Evolutionary conservation across 2,329 filamentous ascomycete species (phyloP).

Genomic region (Periconia sp.): DNA sequence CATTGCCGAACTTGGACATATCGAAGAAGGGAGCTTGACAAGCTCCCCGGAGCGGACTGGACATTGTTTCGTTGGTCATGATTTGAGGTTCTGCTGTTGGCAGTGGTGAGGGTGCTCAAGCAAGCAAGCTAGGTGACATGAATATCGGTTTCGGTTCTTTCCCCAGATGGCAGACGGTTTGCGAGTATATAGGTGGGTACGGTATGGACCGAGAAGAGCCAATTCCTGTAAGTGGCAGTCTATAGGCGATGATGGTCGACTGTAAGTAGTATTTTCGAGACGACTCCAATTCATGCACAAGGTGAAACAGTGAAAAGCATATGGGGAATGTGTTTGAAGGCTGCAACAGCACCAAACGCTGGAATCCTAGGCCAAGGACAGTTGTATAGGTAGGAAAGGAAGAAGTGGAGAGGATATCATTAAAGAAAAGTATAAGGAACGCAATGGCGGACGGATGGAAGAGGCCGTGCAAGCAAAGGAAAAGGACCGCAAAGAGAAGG

Average conservation of each 20-base stretch:
- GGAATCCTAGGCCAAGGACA: not conserved
- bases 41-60: slow-evolving; percentile 45
- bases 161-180: not conserved
- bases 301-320: slow-evolving; percentile 28
- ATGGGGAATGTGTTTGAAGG: slow-evolving; percentile 15
- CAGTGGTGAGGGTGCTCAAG: not conserved
- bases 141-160: slow-evolving; percentile 1
- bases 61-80: slow-evolving; percentile 34
- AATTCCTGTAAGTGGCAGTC: too few species aligned
- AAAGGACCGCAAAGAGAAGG: slow-evolving; percentile 25
- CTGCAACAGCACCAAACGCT: slow-evolving; percentile 12
- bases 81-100: slow-evolving; percentile 9
- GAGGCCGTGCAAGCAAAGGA: slow-evolving; percentile 22
- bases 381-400: not conserved
- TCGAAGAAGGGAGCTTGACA: slow-evolving; percentile 74
- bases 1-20: slow-evolving; percentile 59
- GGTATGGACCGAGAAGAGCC: too few species aligned
- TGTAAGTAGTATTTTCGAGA: slow-evolving; percentile 13
- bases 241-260: not conserved
- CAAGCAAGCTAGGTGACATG: slow-evolving; percentile 26
- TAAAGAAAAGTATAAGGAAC: slow-evolving; percentile 16
- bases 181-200: not conserved
- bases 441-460: slow-evolving; percentile 21
- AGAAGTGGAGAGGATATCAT: not conserved
- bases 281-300: slow-evolving; percentile 15